Base-by-base conservation (phyloP, 768 basidiomycete genomes). In the Suillus americanus region DNA sequence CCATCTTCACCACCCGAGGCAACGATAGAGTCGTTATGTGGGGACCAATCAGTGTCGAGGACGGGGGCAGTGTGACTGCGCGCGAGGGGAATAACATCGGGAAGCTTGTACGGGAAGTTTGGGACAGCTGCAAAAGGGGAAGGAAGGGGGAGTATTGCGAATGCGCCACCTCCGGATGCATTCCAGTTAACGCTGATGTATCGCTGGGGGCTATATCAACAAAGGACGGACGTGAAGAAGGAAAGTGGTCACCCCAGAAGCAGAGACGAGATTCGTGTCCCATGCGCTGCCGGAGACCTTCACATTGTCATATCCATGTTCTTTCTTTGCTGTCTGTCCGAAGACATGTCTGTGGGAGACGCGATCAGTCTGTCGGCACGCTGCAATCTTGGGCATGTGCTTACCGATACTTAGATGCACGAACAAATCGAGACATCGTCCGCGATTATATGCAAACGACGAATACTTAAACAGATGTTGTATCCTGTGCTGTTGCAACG, bases 141-240 rank as follows among this genome's bases (percentile, higher is more conserved):
- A 7, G 92, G 91, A 23, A 95, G 81, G 0, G 97, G 97, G 5
- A 97, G 81, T 73, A 99, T 89, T n/a, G 89, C 91, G 73, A 99
- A 98, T 5, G 97, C 96, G 62, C 94, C 94, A 25, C 94, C 94
- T 23, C 94, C 94, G 0, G 92, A 93, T 16, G 91, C 84, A 74
- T 94, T 93, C 94, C 95, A 98, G 84, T 98, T 99, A 60, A 98
- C 80, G 64, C 92, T 91, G 72, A 99, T 80, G 78, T 96, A 99
- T 79, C 86, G 83, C 86, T 91, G 68, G 62, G 68, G 69, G 62
- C 13, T 35, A 8, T 7, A 48, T 45, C 37, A 63, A 53, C 14
- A 38, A n/a, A 38, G 68, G 53, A 66, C 53, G 33, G 64, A 23
- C 65, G 30, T 16, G 28, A 61, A n/a, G 68, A 61, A 66, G 37